A percentile compares a stretch with the other conserved stretches of the same genome.
Conservation (phyloP, 1,284 basidiomycete genomes). For the Irpex rosettiformis region DNA sequence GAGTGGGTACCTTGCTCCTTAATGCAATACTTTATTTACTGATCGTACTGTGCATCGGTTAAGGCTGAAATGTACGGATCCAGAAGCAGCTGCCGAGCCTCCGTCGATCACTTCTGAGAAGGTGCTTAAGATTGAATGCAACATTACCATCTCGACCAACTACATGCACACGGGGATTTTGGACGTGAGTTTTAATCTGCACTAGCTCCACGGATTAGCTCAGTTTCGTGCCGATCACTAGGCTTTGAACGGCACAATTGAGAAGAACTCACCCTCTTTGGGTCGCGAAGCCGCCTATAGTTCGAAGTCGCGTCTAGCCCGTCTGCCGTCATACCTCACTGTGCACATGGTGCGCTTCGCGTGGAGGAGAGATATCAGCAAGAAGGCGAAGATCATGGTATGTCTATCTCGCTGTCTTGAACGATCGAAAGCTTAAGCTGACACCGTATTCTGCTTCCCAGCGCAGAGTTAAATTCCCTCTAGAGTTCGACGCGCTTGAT, state of each 20-base stretch:
- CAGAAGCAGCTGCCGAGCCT: constrained; percentile 79
- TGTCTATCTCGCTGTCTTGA: constrained; percentile 13
- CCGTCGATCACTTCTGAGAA: constrained; percentile 65
- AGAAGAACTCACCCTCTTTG: constrained; percentile 82
- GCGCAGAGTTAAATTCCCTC: constrained; percentile 93
- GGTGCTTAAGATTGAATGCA: constrained; percentile 90
- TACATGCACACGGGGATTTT: constrained; percentile 87
- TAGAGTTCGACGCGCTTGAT: constrained; percentile 84
- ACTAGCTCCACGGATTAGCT: not conserved
- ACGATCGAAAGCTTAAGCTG: not conserved
- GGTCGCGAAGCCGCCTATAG: constrained; percentile 82
- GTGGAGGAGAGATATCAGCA: constrained; percentile 89
- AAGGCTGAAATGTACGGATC: constrained; percentile 63
- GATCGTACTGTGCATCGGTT: not conserved
- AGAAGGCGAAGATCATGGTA: constrained; percentile 92
- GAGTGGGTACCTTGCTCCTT: constrained; percentile 55
- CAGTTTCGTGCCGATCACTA: constrained; percentile 26
- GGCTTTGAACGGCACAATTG: constrained; percentile 83
- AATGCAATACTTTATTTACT: not conserved
- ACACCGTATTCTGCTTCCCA: constrained; percentile 24
- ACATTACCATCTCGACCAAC: constrained; percentile 85
- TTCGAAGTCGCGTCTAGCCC: constrained; percentile 80
- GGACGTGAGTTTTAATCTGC: constrained; percentile 53
- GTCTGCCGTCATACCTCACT: constrained; percentile 83
- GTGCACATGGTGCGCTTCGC: constrained; percentile 96